These are phyloP conservation scores for Dactylellina sp. DNA, from an alignment of 2,329 filamentous ascomycete species.

Conservation along the genomic window DNA sequence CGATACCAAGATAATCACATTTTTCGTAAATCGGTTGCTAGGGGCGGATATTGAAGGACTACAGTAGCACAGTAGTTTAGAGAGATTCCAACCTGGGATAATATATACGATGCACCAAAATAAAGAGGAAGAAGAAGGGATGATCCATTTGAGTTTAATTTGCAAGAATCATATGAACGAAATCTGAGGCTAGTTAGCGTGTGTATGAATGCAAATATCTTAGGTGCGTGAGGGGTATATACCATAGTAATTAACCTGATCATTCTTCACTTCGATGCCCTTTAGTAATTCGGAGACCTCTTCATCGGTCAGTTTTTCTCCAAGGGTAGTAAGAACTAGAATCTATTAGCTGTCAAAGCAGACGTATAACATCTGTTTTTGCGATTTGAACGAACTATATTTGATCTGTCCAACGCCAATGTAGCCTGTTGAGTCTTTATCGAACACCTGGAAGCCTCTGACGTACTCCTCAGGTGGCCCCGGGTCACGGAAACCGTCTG, in stretches of 20 bases:
- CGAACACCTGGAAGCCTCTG: slow-evolving; percentile 98
- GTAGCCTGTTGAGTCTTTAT: slow-evolving; percentile 98
- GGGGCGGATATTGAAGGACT: not conserved
- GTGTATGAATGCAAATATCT: slow-evolving; percentile 2
- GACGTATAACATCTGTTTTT: not conserved
- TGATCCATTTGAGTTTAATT: slow-evolving; percentile 72
- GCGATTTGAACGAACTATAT: slow-evolving; percentile 71
- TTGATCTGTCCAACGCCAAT: slow-evolving; percentile 97
- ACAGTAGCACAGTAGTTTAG: not conserved
- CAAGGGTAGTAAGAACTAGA: slow-evolving; percentile 89
- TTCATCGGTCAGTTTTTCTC: slow-evolving; percentile 99
- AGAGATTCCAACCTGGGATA: not conserved
- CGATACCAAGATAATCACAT: slow-evolving; percentile 5
- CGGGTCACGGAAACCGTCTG: slow-evolving; percentile 96
- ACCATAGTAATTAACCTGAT: slow-evolving; percentile 98
- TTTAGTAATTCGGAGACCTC: slow-evolving; percentile 99
- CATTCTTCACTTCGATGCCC: slow-evolving; percentile 93
- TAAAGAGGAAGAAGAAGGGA: not conserved
- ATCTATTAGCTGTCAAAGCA: not conserved
- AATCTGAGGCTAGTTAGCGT: slow-evolving; percentile 68
- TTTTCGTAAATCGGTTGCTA: not conserved
- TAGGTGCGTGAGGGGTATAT: slow-evolving; percentile 62
- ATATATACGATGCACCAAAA: not conserved
- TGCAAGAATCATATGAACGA: slow-evolving; percentile 86
- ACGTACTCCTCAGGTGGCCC: slow-evolving; percentile 99